These are phyloP conservation scores for Calonectria pteridis DNA, from an alignment of 2,329 filamentous ascomycete species.

Conservation along the genomic window DNA sequence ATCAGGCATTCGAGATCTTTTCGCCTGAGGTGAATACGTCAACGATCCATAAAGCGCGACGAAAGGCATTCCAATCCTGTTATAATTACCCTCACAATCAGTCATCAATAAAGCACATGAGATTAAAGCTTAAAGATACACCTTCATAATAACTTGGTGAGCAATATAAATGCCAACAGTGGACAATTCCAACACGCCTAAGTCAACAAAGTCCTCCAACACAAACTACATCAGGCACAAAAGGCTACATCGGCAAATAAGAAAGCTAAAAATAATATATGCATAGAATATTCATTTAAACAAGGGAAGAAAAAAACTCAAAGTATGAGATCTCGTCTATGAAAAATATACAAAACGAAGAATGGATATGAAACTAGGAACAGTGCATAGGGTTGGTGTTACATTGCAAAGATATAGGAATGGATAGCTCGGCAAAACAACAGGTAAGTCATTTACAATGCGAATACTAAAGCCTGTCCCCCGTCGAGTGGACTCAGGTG, in stretches of 20 bases:
- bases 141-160: background rate
- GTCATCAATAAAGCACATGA: background rate
- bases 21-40: too few relatives aligned
- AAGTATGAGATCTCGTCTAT: background rate
- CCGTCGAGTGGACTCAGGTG: too few relatives aligned
- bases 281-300: too few relatives aligned
- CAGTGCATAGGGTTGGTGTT: too few relatives aligned
- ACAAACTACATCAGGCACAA: background rate
- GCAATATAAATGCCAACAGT: background rate
- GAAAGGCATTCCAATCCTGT: background rate
- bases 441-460: too few relatives aligned
- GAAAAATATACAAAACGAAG: background rate
- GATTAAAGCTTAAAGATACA: background rate
- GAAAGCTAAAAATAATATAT: too few relatives aligned
- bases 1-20: too few relatives aligned
- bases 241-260: too few relatives aligned
- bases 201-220: background rate
- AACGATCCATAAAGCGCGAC: too few relatives aligned
- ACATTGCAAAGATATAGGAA: too few relatives aligned
- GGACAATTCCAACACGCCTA: background rate
- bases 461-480: too few relatives aligned
- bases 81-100: background rate
- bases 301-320: background rate
- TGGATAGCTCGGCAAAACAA: too few relatives aligned
- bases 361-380: background rate